Conservation (phyloP, 306 rosid species). For the Rosa lucieae region DNA sequence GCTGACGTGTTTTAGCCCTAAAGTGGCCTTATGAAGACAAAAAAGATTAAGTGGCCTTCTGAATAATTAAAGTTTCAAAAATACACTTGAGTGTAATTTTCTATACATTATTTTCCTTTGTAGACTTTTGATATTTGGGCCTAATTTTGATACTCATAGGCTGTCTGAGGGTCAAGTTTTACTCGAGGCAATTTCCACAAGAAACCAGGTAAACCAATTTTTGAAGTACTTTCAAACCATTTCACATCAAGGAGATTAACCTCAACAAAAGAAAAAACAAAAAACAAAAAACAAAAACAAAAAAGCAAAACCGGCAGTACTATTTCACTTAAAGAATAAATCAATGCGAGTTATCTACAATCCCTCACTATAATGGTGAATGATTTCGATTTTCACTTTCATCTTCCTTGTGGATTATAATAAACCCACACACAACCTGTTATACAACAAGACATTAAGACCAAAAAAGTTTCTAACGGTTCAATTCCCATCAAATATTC, state of each 20-base stretch:
- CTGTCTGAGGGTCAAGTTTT: not conserved
- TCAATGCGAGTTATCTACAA: no score
- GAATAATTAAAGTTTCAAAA: no score
- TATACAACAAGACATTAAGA: no score
- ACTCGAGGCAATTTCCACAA: not conserved
- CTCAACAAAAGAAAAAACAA: not conserved
- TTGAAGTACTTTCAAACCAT: not conserved
- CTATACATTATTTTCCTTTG: no score
- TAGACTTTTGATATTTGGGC: not conserved
- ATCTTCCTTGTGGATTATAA: no score
- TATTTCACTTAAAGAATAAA: not conserved
- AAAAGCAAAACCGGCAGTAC: not conserved
- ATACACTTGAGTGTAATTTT: no score
- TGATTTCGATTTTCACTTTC: no score
- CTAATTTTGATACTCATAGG: not conserved
- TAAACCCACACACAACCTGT: no score
- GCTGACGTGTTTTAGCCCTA: no score
- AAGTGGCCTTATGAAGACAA: no score
- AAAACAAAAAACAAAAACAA: not conserved
- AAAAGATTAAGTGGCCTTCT: no score
- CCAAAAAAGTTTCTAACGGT: not conserved
- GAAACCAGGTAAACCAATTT: not conserved
- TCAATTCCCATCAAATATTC: constrained; percentile 6
- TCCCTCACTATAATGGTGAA: no score
- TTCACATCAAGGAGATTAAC: not conserved